Conservation (phyloP, 129 eudicot genomes). For the Silybum marianum region DNA sequence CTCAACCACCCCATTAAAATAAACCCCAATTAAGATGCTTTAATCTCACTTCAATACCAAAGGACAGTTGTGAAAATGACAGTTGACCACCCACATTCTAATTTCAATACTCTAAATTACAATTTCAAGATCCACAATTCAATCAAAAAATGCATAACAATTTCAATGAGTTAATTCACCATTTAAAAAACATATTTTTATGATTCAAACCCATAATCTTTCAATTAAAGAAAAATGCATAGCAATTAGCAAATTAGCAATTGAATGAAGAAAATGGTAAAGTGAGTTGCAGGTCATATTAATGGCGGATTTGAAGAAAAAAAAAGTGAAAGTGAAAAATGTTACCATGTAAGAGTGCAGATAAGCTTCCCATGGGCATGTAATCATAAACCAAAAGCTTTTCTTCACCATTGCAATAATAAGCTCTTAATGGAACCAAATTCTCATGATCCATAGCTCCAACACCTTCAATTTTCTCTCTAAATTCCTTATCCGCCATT, state of each 20-base stretch:
- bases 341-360: conserved; percentile 93
- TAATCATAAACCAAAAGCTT: conserved; percentile 91
- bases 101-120: background rate
- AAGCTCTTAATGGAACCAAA: conserved; percentile 84
- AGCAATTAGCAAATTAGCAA: background rate
- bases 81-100: conserved; percentile 34
- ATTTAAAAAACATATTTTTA: background rate
- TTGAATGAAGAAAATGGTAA: background rate
- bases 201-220: background rate
- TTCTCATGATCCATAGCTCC: conserved; percentile 73
- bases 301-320: conserved; percentile 13
- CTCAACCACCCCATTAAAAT: conserved; percentile 14
- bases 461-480: conserved; percentile 69
- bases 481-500: conserved; percentile 70
- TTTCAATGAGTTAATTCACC: background rate
- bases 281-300: background rate
- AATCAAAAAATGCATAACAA: background rate
- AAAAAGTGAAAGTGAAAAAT: background rate
- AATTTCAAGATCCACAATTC: conserved; percentile 24
- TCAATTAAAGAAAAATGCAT: background rate
- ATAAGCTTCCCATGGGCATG: conserved; percentile 95
- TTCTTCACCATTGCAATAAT: conserved; percentile 67
- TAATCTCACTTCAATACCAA: conserved; percentile 32
- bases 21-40: conserved; percentile 16
- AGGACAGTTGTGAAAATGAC: conserved; percentile 33